Conservation (phyloP, 1,284 basidiomycete genomes). For the Hypsizygus ulmarius region DNA sequence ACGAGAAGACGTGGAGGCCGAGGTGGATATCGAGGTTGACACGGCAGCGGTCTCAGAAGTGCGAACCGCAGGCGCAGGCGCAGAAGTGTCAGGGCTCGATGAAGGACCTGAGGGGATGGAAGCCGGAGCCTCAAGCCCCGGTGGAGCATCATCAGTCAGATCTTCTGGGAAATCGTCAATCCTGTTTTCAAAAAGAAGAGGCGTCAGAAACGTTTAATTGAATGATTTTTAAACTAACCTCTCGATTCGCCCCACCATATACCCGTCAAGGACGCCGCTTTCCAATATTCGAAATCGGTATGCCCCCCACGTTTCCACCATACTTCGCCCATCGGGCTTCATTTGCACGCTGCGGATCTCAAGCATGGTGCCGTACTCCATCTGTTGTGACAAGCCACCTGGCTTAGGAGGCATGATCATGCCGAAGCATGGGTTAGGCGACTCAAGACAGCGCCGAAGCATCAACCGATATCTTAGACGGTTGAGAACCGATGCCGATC, state of each 20-base stretch:
- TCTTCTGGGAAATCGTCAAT: slow-evolving; percentile 49
- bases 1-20: slow-evolving; percentile 11
- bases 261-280: slow-evolving; percentile 81
- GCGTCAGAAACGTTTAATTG: not conserved
- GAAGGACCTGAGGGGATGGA: slow-evolving; percentile 7
- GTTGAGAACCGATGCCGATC: not conserved
- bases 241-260: slow-evolving; percentile 84
- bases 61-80: slow-evolving; percentile 3
- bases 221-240: slow-evolving; percentile 30
- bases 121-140: not conserved
- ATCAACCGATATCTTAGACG: slow-evolving; percentile 73
- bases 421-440: slow-evolving; percentile 75
- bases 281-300: slow-evolving; percentile 86
- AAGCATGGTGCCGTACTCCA: slow-evolving; percentile 90
- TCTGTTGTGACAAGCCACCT: slow-evolving; percentile 43
- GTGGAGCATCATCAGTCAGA: slow-evolving; percentile 27
- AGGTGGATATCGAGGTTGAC: slow-evolving; percentile 11
- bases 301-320: slow-evolving; percentile 85
- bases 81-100: slow-evolving; percentile 2
- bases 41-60: not conserved
- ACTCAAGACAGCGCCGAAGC: slow-evolving; percentile 88
- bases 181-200: slow-evolving; percentile 16
- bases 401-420: slow-evolving; percentile 72
- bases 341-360: slow-evolving; percentile 86
- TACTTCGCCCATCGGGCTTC: slow-evolving; percentile 85